Percentiles rank a stretch among this genome's conserved stretches.
Conservation (phyloP, 768 basidiomycete species). For the Xerocomellus chrysenteron region DNA sequence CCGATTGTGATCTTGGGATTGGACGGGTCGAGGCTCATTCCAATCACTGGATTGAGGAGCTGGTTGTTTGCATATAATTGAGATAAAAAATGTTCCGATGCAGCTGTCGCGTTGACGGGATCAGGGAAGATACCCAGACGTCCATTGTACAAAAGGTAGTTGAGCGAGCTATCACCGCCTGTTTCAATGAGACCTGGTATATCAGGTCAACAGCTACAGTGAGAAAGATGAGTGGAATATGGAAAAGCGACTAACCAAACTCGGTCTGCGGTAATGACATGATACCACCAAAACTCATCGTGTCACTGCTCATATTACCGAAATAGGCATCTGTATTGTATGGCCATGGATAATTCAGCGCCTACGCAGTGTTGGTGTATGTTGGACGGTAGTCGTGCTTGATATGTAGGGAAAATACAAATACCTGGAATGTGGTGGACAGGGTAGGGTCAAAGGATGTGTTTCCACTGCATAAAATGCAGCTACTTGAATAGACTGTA, state of each 20-base stretch:
- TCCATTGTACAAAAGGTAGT: constrained; percentile 23
- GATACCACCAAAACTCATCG: constrained; percentile 17
- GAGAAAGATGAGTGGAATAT: not conserved
- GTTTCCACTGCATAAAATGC: constrained; percentile 22
- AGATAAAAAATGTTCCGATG: constrained; percentile 16
- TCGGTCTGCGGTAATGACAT: constrained; percentile 12
- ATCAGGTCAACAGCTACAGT: not conserved
- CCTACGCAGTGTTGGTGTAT: not conserved
- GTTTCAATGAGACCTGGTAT: constrained; percentile 15
- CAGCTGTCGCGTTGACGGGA: constrained; percentile 21
- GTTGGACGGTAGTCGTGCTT: not conserved
- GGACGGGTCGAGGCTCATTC: constrained; percentile 20
- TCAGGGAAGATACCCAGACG: constrained; percentile 20
- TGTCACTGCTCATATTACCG: constrained; percentile 14
- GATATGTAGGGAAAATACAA: not conserved
- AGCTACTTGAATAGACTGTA: constrained; percentile 21
- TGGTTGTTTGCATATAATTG: constrained; percentile 11
- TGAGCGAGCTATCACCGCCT: constrained; percentile 11
- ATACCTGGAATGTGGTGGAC: constrained; percentile 18
- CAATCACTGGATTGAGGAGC: constrained; percentile 24
- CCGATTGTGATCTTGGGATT: constrained; percentile 30
- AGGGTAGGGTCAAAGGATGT: constrained; percentile 12
- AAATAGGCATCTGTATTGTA: constrained; percentile 8
- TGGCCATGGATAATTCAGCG: constrained; percentile 13
- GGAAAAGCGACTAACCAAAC: constrained; percentile 9